Evolutionary conservation across 169 alveolate genomes (phyloP), one percentile per base, ranked within the genome.

Genomic region (Plasmodium vivax): DNA sequence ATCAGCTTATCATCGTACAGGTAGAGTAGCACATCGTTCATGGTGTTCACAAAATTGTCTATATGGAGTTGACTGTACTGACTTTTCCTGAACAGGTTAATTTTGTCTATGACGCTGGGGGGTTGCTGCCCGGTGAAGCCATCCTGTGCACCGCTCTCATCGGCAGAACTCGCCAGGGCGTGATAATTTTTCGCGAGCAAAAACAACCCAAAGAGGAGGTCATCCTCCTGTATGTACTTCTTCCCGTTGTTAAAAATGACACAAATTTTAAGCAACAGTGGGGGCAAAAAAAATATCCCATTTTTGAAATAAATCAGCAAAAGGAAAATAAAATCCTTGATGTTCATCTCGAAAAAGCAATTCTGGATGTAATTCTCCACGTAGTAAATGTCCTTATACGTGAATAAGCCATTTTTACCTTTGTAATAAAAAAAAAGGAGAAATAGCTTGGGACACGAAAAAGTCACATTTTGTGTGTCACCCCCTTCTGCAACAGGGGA

Each of bases 171-270:
- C 38, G 94, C 72, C 16, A 90, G 32, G n/a, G 27, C 41, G 62
- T 73, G 51, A 90, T 90, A 90, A 90, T 90, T 90, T 90, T 79
- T 90, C 74, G 94, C 81, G 34, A 90, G 83, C 58, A 90, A 68
- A 71, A 80, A 90, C 32, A 90, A 41, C 36, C 75, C 72, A 19
- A 90, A 90, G 27, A 90, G 58, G 14, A 90, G 36, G 19, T 90
- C 91, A n/a, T 90, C 80, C 56, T 19, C 36, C 4, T 9, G 43
- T 30, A 90, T 79, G 19, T 19, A 12, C 27, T 90, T 90, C 38
- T 90, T 90, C 12, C 79, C 82, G 36, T 90, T 90, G 58, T 90
- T 90, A 90, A 90, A 62, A 80, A 90, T 90, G 34, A 54, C 38
- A 90, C 36, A 41, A 36, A 90, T 80, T 90, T 90, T 90, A 58